Evolutionary conservation across 1,284 basidiomycete species (phyloP).

Genomic region (Tylopilus microsporus): DNA sequence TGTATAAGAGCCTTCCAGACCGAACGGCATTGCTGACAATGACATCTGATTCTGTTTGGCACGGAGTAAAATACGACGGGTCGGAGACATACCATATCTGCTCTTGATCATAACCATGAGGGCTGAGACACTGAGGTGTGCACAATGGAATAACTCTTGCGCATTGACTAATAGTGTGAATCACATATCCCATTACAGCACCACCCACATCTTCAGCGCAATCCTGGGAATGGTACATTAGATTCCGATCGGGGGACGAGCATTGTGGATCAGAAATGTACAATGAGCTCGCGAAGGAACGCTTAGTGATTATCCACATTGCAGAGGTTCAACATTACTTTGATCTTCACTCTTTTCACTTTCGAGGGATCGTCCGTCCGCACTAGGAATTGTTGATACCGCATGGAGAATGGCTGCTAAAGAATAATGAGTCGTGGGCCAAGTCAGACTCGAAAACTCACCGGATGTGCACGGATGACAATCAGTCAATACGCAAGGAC

Average conservation of each 20-base stretch:
- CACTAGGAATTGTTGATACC: slow-evolving; percentile 66
- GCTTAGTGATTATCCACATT: slow-evolving; percentile 62
- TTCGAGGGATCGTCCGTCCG: slow-evolving; percentile 59
- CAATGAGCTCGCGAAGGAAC: slow-evolving; percentile 77
- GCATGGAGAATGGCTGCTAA: slow-evolving; percentile 57
- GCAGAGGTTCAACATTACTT: slow-evolving; percentile 62
- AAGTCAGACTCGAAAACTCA: slow-evolving; percentile 35
- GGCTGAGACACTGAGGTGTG: slow-evolving; percentile 63
- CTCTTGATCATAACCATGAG: slow-evolving; percentile 77
- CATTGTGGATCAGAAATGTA: slow-evolving; percentile 36
- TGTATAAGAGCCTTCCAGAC: slow-evolving; percentile 83
- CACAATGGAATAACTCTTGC: slow-evolving; percentile 65
- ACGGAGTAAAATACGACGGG: background rate
- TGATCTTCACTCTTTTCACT: slow-evolving; percentile 72
- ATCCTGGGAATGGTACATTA: slow-evolving; percentile 44
- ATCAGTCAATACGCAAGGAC: slow-evolving; percentile 67
- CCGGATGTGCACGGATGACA: slow-evolving; percentile 59
- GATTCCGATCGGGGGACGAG: background rate
- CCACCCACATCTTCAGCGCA: slow-evolving; percentile 74
- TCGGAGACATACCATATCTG: slow-evolving; percentile 50
- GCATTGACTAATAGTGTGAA: slow-evolving; percentile 74
- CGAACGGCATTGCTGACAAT: slow-evolving; percentile 71
- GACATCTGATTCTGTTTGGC: slow-evolving; percentile 22
- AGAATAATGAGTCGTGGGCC: slow-evolving; percentile 1
- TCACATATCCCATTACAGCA: slow-evolving; percentile 62